These are phyloP conservation scores for Phytophthora europaea DNA, from an alignment of 352 stramenopile genomes.

Conservation along the genomic window DNA sequence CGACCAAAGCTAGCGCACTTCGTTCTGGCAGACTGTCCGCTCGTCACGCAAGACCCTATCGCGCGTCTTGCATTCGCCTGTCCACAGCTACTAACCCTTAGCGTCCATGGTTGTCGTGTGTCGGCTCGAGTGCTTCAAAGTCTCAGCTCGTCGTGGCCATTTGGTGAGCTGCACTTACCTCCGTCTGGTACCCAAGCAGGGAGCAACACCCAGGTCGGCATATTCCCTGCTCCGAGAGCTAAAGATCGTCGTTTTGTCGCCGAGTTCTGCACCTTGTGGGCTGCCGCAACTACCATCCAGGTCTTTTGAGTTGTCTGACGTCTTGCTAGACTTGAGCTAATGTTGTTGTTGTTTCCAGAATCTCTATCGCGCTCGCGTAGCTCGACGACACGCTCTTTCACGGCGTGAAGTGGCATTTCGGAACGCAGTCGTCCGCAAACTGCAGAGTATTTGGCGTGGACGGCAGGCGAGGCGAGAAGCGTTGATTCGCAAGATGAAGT, in stretches of 20 bases:
- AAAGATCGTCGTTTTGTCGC: constrained; percentile 76
- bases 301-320: constrained; percentile 13
- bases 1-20: constrained; percentile 62
- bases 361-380: constrained; percentile 61
- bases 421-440: constrained; percentile 50
- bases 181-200: constrained; percentile 21
- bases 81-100: constrained; percentile 76
- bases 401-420: constrained; percentile 51
- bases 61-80: constrained; percentile 68
- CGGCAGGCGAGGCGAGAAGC: constrained; percentile 56
- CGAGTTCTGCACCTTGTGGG: constrained; percentile 62
- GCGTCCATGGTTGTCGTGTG: constrained; percentile 69
- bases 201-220: constrained; percentile 51
- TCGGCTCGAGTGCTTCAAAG: constrained; percentile 69
- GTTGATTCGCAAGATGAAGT: constrained; percentile 58
- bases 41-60: constrained; percentile 75
- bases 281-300: constrained; percentile 71
- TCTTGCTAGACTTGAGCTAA: constrained; percentile 2
- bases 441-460: constrained; percentile 82
- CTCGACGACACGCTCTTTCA: constrained; percentile 35
- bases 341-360: constrained; percentile 44
- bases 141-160: constrained; percentile 74
- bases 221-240: constrained; percentile 75
- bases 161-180: constrained; percentile 59
- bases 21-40: constrained; percentile 62